These are phyloP conservation scores for Lasiodiplodia theobromae DNA, from an alignment of 2,329 filamentous ascomycete species.

Conservation along the genomic window DNA sequence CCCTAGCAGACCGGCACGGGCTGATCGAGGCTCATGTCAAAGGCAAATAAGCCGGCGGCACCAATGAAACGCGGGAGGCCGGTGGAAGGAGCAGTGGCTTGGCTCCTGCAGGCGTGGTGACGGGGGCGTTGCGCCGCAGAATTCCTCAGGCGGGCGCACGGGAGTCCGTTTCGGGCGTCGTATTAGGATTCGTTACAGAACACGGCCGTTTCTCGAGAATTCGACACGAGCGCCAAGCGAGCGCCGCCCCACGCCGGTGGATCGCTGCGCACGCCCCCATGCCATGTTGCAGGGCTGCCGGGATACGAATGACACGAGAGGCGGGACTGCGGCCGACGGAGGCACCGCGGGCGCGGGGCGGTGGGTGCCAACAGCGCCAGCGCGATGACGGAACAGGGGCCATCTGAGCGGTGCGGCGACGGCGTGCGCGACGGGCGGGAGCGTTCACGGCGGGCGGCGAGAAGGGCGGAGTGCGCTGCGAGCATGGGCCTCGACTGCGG, in stretches of 20 bases:
- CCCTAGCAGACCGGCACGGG: constrained; percentile 17
- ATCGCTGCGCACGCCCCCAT: constrained; percentile 15
- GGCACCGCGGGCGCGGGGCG: background rate
- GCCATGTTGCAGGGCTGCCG: constrained; percentile 15
- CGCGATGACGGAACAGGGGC: background rate
- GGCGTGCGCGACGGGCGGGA: background rate
- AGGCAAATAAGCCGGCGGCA: constrained; percentile 12
- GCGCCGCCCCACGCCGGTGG: constrained; percentile 19
- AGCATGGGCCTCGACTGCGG: background rate
- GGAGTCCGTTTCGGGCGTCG: background rate
- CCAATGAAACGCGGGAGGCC: constrained; percentile 15
- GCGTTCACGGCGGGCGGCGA: background rate
- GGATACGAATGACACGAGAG: constrained; percentile 20
- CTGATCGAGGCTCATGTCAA: constrained; percentile 20
- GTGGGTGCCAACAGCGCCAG: background rate
- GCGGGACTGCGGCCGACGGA: constrained; percentile 8
- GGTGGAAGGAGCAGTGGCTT: constrained; percentile 10
- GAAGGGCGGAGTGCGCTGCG: background rate
- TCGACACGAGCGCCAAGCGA: constrained; percentile 27
- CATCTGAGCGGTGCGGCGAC: background rate
- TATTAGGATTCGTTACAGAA: constrained; percentile 23
- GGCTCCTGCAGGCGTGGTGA: constrained; percentile 1
- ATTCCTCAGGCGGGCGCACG: constrained; percentile 20
- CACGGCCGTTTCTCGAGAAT: constrained; percentile 28
- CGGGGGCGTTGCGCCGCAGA: constrained; percentile 14